Base-by-base conservation (phyloP, 768 basidiomycete species). In the Phylloporus sp. region DNA sequence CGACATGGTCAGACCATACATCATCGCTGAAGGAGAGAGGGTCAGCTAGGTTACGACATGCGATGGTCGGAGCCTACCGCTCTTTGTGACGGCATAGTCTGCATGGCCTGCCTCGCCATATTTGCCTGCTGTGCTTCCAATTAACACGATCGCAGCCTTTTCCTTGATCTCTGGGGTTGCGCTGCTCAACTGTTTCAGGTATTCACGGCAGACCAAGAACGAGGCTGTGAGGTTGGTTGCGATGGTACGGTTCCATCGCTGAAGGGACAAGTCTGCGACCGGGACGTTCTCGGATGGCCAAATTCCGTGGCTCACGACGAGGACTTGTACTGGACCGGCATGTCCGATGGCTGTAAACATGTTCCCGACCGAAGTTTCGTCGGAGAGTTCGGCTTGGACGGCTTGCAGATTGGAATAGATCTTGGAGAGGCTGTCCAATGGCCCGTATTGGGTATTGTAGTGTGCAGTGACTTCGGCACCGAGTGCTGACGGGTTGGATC, bases 111-210 rank as follows among this genome's bases (percentile, higher is more conserved):
- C 76, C 62, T 87, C 84, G 15, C 86, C 87, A 52, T 76, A 83
- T 65, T 83, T 84, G 2, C 86, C 86, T 3, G 85, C 76, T 0
- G 79, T 81, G 51, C 82, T 83, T 10, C 87, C 86, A 40, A 88
- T 74, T 31, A 88, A 63, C 3, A 87, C 69, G 24, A 90, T 75
- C 13, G 74, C 68, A 0, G 81, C 81, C 51, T 78, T 76, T 9
- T 74, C 75, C 58, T 77, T 82, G 18, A 66, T 50, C n/a, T 65
- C 68, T 14, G 68, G 62, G 0, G 60, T 56, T 13, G 67, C 73
- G 1, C 42, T 24, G 46, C 65, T 67, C 24, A 88, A 60, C 5
- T 68, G 67, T 9, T 64, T 66, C 39, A 89, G 54, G 56, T 77
- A 89, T 57, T 78, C 81, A 9, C 82, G 69, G n/a, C 76, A 69